Base-by-base conservation (phyloP, 495 filamentous ascomycete species). In the Penicillium goetzii region DNA sequence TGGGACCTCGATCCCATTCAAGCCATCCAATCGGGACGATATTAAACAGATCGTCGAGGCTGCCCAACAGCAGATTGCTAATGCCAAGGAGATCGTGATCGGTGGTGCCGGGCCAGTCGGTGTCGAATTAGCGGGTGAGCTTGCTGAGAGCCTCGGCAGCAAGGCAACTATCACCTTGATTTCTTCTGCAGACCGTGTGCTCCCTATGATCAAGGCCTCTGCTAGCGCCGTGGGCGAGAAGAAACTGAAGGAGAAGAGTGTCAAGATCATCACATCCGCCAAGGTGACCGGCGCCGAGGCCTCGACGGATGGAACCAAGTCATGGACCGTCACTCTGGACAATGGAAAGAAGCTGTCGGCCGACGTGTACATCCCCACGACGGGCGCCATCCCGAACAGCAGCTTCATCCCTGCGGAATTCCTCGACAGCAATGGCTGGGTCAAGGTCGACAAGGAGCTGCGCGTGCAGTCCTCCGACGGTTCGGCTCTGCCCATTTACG, bases 41-140 rank as follows among this genome's bases (percentile, higher is more conserved):
- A 81, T 81, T n/a, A 70, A 77, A 36, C 52, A 75, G 4, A 47
- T 69, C 6, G 73, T 88, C 52, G 68, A 81, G 51, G 63, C 69
- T 3, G 77, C 83, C 33, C 83, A 83, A 50, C 58, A 79, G 10
- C 47, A 68, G 21, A 81, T 91, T 55, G 63, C 75, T 4, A 61
- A 40, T 1, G 89, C 89, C 23, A 82, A 85, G 54, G 81, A 75
- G 23, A 86, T 93, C 59, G 82, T 89, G 5, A 73, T 91, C 47
- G 87, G 79, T 7, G 91, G 91, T 33, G 90, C 80, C 0, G 91
- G 91, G 0, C 76, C 86, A 4, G 85, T 89, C 3, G 90, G 88
- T 12, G 82, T 92, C 47, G 88, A 90, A 64, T 61, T 86, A 1
- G 81, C 82, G 1, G 88, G 81, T 36, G 89, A 90, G 72, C 68